Evolutionary conservation across 306 rosid species (phyloP), one percentile per base, ranked within the genome.

Genomic region (Quillaja saponaria): DNA sequence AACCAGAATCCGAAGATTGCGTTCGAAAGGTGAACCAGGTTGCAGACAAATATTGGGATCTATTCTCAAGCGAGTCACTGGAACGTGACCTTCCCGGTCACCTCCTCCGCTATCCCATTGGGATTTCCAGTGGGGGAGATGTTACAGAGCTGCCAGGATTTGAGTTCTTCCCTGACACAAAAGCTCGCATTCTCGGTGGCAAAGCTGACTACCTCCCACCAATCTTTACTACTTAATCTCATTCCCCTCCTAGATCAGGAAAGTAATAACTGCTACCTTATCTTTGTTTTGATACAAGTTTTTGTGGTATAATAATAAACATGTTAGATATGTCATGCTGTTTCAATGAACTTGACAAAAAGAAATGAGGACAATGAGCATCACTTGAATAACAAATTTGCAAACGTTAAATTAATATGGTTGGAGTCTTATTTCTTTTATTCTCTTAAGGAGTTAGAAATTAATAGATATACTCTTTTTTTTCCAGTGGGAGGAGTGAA

Each of bases 11-110:
- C 10, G 76, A 85, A 68, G 88, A 80, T 54, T 85, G 92, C 57
- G 33, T 66, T 7, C 17, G 15, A 1, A 85, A 80, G 80, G 86
- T 85, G 64, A 85, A 85, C 79, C 74, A 71, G 64, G 42, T 85
- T 65, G 88, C 86, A 72, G 86, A 82, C 34, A 82, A 80, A 69
- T 85, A 85, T 69, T 85, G 92, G 92, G 88, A 82, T 71, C 69
- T 82, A 1, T 86, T 67, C 39, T 78, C 94, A 7, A 76, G 64
- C 0, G 94, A 86, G 53, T 38, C 79, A 12, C 78, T 83, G 7
- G 89, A 80, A 67, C 75, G n/a, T 3, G 94, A 83, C 74, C 82
- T 86, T 66, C 92, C 92, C 0, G 89, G 94, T 44, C 94, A 86
- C 80, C 67, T 86, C 49, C 87, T 86, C 15, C 89, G 89, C 35